A percentile compares a stretch with the other conserved stretches of the same genome.
phyloP scores from a whole-genome alignment of 2,329 filamentous ascomycete genomes.

The Colletotrichum truncatum region DNA sequence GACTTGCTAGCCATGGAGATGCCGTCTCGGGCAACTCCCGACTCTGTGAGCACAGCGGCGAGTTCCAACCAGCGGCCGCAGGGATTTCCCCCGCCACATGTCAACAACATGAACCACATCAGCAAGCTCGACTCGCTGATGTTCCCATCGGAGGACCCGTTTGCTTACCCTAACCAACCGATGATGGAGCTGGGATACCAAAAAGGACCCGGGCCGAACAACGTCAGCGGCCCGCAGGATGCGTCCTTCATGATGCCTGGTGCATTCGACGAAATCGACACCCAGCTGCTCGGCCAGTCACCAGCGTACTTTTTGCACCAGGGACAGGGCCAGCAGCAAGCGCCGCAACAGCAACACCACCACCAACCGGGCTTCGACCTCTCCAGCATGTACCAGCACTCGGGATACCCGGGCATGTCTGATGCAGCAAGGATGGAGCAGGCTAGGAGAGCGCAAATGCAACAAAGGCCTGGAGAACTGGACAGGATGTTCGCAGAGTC shows the following conservation, averaged over 20 bases:
- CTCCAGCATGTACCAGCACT: conserved; percentile 29
- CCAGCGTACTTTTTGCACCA: conserved; percentile 77
- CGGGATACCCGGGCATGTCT: conserved; percentile 25
- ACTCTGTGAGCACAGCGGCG: conserved; percentile 51
- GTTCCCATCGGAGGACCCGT: conserved; percentile 82
- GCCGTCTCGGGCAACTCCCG: conserved; percentile 51
- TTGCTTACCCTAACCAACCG: conserved; percentile 82
- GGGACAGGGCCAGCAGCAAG: conserved; percentile 41
- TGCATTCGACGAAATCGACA: conserved; percentile 73
- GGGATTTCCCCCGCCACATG: conserved; percentile 38
- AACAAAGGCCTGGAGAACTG: conserved; percentile 28
- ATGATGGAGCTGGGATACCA: conserved; percentile 67
- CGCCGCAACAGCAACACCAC: conserved; percentile 40
- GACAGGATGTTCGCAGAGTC: conserved; percentile 32
- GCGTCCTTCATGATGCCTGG: conserved; percentile 58
- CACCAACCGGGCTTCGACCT: conserved; percentile 27
- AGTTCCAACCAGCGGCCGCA: conserved; percentile 44
- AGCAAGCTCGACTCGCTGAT: conserved; percentile 81
- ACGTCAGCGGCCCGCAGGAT: conserved; percentile 45
- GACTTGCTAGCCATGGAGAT: conserved; percentile 58
- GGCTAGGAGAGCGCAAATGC: conserved; percentile 29
- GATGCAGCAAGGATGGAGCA: conserved; percentile 30
- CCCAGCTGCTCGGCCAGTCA: conserved; percentile 75
- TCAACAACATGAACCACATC: conserved; percentile 55
- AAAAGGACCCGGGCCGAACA: conserved; percentile 41